Evolutionary conservation across 495 filamentous ascomycete species (phyloP), one percentile per base, ranked within the genome.

Genomic region (Choiromyces venosus): DNA sequence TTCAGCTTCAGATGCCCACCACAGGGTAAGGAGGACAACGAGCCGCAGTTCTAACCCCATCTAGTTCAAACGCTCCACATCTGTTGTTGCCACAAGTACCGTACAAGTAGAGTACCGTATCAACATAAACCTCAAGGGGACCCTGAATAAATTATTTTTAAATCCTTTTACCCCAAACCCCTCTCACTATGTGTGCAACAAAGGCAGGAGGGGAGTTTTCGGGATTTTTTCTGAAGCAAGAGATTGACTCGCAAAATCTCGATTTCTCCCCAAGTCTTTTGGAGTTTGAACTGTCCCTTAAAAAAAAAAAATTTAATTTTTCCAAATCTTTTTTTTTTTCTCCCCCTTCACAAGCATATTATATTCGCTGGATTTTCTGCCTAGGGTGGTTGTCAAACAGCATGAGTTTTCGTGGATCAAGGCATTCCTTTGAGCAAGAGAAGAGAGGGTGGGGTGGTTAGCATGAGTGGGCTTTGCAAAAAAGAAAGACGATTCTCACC

Each of bases 401-500:
- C 25, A 25, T 33, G 52, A 16, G 25, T 33, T 61, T 61, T 61
- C 52, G 52, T 33, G 65, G 65, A 69, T 77, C 75, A 72, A 67
- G 46, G 46, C 73, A 44, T 76, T 69, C 52, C 52, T 33, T 29
- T 61, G 14, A 33, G 52, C 16, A 33, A 18, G 25, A 33, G 52
- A 61, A 64, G 64, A 52, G 52, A 65, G 68, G 68, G 75, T 77
- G 73, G 75, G 68, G 75, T 77, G 75, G 75, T 77, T 56, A 76
- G 71, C 74, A 66, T 70, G 71, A 66, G 71, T 42, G 56, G 67
- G 67, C 67, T 52, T 73, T 68, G 69, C 61, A 38, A 73, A 73
- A 76, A 67, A 25, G 52, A 67, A 56, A 52, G 40, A 72, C 75
- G 75, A 77, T 77, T 77, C 75, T 77, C 75, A 77, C 75, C 66